Conservation (phyloP, 2,329 filamentous ascomycete species). For the Colletotrichum sp. region DNA sequence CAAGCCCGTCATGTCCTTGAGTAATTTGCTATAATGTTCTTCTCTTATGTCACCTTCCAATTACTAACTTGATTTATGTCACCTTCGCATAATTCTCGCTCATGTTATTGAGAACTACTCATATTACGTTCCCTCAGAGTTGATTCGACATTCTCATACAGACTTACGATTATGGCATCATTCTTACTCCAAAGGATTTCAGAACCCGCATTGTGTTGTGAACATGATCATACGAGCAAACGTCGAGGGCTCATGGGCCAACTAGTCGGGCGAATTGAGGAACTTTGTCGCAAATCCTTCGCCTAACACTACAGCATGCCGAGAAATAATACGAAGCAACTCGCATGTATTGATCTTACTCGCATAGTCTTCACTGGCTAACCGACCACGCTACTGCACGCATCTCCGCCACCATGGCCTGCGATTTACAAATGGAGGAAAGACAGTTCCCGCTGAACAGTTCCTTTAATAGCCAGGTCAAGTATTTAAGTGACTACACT, state of each 20-base stretch:
- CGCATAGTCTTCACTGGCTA: neutral
- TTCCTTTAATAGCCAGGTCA: neutral
- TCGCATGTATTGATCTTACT: neutral
- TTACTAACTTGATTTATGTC: accelerated
- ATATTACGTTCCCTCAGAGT: neutral
- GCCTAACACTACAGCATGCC: neutral
- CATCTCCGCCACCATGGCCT: neutral
- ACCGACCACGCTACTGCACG: neutral
- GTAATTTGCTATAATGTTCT: accelerated
- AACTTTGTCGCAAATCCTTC: neutral
- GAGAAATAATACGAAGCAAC: neutral
- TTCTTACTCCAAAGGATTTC: neutral
- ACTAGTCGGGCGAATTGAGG: neutral
- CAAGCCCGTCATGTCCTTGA: neutral
- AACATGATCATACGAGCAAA: neutral
- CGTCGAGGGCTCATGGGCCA: neutral
- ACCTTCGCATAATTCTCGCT: accelerated
- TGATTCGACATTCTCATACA: neutral
- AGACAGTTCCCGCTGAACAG: neutral
- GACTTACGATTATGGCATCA: neutral
- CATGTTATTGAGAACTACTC: neutral
- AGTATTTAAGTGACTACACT: neutral
- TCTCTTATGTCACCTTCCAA: neutral
- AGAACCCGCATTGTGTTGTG: neutral
- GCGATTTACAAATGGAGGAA: neutral